Conservation (phyloP, 805 yeast species). For the Candida sphagnicola region DNA sequence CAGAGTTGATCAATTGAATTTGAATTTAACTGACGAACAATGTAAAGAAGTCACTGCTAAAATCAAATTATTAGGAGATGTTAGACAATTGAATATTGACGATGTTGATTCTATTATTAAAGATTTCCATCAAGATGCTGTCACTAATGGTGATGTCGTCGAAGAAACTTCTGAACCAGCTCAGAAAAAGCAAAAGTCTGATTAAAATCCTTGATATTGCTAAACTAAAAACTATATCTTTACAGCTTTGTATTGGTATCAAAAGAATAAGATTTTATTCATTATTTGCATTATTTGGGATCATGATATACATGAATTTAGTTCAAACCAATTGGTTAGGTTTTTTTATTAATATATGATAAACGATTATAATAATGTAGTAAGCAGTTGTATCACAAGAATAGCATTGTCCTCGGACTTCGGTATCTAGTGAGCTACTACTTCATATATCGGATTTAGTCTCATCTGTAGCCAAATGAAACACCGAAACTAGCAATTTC, state of each 20-base stretch:
- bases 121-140: constrained; percentile 44
- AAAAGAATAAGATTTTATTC: neutral
- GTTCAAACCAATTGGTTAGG: neutral
- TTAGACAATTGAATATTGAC: constrained; percentile 55
- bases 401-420: too few species aligned
- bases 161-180: constrained; percentile 29
- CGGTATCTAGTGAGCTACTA: too few species aligned
- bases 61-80: constrained; percentile 56
- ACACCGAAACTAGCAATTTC: too few species aligned
- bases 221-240: neutral
- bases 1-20: constrained; percentile 57
- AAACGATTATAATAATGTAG: neutral
- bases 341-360: neutral
- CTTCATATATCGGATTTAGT: too few species aligned
- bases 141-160: constrained; percentile 26
- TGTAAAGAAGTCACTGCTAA: constrained; percentile 52
- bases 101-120: constrained; percentile 60
- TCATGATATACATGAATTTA: neutral
- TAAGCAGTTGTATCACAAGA: too few species aligned
- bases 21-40: constrained; percentile 53
- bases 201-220: constrained; percentile 3
- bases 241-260: neutral
- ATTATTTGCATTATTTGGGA: constrained; percentile 1
- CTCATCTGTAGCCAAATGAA: too few species aligned
- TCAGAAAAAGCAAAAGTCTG: constrained; percentile 33